Conservation (phyloP, 176 grass and related monocot genomes). For the Echinochloa phyllopogon region DNA sequence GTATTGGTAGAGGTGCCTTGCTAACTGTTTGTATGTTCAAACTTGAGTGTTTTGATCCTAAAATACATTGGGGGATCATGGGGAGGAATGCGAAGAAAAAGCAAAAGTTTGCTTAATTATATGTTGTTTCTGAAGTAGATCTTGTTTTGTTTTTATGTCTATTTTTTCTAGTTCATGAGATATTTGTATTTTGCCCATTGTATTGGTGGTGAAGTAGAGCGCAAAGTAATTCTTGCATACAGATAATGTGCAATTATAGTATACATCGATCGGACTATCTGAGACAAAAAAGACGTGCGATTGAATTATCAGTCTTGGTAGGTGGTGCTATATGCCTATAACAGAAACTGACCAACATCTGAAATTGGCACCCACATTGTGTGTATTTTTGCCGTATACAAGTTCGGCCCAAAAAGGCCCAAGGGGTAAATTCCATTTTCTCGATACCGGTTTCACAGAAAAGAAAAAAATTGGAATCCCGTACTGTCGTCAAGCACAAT, state of each 20-base stretch:
- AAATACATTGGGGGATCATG: neutral
- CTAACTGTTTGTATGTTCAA: neutral
- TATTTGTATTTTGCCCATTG: neutral
- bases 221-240: neutral
- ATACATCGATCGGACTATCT: no score
- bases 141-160: neutral
- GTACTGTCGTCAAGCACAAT: neutral
- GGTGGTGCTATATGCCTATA: neutral
- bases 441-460: no score
- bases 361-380: no score
- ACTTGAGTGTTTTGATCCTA: slow-evolving; percentile 3
- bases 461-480: neutral
- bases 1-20: neutral
- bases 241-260: no score
- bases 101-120: neutral
- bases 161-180: neutral
- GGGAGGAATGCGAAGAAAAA: neutral
- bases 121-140: neutral
- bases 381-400: no score
- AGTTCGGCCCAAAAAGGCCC: no score
- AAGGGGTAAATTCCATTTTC: neutral
- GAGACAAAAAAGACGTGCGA: neutral
- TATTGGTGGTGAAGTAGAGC: no score
- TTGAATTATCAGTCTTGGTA: neutral
- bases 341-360: no score